These are phyloP conservation scores for Vickermania spadyakhi DNA, from an alignment of 208 protist species.

Conservation along the genomic window DNA sequence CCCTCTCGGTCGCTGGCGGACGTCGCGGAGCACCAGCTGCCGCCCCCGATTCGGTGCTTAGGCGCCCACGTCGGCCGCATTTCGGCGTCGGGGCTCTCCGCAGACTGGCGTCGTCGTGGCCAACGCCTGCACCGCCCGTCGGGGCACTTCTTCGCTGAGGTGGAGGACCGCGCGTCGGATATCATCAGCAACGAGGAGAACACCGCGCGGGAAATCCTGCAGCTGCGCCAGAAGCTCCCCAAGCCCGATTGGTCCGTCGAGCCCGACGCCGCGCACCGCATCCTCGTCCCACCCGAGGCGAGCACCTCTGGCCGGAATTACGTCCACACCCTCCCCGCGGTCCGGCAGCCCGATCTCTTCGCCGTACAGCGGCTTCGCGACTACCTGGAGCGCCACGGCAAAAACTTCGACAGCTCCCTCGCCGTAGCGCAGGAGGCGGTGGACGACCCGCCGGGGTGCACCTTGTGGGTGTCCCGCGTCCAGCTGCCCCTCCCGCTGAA, in stretches of 20 bases:
- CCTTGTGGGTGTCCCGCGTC: background rate
- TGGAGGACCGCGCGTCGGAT: background rate
- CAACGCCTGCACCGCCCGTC: background rate
- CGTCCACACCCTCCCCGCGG: constrained; percentile 67
- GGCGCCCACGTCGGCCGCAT: constrained; percentile 35
- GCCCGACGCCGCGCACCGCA: constrained; percentile 52
- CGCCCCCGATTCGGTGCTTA: background rate
- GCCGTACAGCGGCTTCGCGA: constrained; percentile 45
- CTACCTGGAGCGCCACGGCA: constrained; percentile 85
- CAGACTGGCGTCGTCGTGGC: constrained; percentile 2
- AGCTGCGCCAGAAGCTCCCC: constrained; percentile 18
- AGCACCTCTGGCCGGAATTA: constrained; percentile 30
- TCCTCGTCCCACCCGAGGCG: constrained; percentile 42
- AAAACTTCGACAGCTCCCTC: constrained; percentile 24
- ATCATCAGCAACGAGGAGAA: background rate
- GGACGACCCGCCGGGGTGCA: background rate
- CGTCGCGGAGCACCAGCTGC: background rate
- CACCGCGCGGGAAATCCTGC: constrained; percentile 3
- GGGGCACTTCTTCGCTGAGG: constrained; percentile 9
- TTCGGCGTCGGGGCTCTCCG: constrained; percentile 24
- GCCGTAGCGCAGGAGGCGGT: constrained; percentile 6
- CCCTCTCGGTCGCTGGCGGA: background rate
- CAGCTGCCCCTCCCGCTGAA: background rate
- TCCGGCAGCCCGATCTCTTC: constrained; percentile 46
- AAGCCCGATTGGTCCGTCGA: constrained; percentile 48